A percentile compares a stretch with the other conserved stretches of the same genome.
These are phyloP conservation scores for Ogataea ramenticola DNA, from an alignment of 805 yeast species.

Conservation along the genomic window DNA sequence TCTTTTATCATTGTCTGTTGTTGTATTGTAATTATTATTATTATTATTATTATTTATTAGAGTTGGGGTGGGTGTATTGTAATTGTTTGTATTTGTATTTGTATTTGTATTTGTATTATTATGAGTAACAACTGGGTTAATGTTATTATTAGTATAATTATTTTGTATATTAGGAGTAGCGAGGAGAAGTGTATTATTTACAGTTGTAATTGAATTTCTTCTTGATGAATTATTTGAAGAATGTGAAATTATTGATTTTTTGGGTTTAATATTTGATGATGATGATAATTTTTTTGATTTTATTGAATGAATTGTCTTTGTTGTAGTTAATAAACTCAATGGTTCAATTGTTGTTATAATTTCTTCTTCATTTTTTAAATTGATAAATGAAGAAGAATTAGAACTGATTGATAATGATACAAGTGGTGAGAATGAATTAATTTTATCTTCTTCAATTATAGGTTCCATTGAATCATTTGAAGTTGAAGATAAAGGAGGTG, in stretches of 20 bases:
- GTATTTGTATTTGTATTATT: neutral
- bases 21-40: neutral
- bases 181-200: neutral
- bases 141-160: neutral
- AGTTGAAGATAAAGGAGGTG: neutral
- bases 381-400: neutral
- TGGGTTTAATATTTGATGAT: neutral
- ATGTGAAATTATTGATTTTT: neutral
- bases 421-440: too few species aligned
- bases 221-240: neutral
- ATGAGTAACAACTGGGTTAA: neutral
- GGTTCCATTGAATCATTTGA: neutral
- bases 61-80: neutral
- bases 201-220: neutral
- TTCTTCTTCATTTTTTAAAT: neutral
- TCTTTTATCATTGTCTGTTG: constrained; percentile 7
- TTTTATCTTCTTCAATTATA: neutral
- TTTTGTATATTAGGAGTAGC: neutral
- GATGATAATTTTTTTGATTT: neutral
- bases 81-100: too few species aligned
- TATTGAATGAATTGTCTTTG: neutral
- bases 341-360: neutral
- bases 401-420: neutral
- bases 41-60: neutral
- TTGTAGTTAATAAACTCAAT: neutral